Evolutionary conservation across 2,329 filamentous ascomycete genomes (phyloP), one percentile per base, ranked within the genome.

Genomic region (Shiraia bambusicola): DNA sequence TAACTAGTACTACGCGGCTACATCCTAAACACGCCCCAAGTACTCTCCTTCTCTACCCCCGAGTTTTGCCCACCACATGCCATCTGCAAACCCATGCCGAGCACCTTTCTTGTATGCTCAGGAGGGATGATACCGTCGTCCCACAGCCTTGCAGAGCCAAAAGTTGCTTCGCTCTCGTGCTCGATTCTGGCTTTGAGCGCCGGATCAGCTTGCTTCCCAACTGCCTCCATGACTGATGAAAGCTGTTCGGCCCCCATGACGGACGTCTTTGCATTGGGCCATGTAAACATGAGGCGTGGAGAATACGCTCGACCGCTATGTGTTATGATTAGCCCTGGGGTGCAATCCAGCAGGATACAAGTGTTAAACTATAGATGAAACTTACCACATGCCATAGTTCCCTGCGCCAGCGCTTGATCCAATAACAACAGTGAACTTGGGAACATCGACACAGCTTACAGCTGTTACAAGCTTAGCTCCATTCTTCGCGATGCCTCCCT

Each of bases 211-310:
- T 82, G 82, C 70, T 87, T 87, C 7, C 92, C 91, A 0, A 98
- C 92, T 2, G 91, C 87, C 71, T 90, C 88, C 93, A 98, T 97
- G 48, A 98, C 93, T 3, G 86, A 81, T 6, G 86, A 85, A 26
- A 98, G 76, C 74, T 97, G 92, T 71, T 96, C 92, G 28, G 87
- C 80, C 14, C 93, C 93, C 93, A 98, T 98, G 57, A 98, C 91
- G 24, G 88, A 88, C 37, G 95, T 89, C 63, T 87, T 87, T n/a
- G 93, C 90, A 58, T 95, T 95, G 28, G 93, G 93, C 93, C 93
- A 98, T 78, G 92, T 94, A 83, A 89, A 96, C 47, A 97, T 71
- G 69, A 97, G 89, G 10, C 90, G 78, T 0, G 92, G 92, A n/a
- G 81, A 82, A 70, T 96, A 98, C 2, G 93, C 92, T 36, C 93